Evolutionary conservation across 352 stramenopile genomes (phyloP), one percentile per base, ranked within the genome.

Genomic region (Pythium sukuiense): DNA sequence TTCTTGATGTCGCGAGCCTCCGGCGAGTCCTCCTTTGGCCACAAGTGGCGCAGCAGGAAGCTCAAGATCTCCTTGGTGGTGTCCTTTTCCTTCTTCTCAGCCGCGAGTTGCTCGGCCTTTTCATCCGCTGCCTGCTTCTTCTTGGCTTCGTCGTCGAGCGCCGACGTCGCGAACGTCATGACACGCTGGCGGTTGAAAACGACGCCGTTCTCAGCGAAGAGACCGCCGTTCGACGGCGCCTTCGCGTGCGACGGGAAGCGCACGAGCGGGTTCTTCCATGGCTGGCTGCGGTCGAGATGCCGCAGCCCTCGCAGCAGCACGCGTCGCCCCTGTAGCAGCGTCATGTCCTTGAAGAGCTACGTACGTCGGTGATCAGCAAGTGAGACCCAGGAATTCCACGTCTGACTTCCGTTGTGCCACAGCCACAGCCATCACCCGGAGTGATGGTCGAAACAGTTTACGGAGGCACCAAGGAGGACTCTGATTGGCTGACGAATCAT

Each of bases 1-100:
- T 67, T 46, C 67, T 89, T 88, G 65, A 86, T 73, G 9, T 74
- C 65, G 8, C 59, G 45, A 3, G 66, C 72, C 55, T 77, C 72
- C 2, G 26, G 20, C 20, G 64, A 69, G 18, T 77, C 55, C 33
- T 74, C 67, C 14, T 63, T 74, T 13, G 76, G 76, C 76, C 76
- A 83, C 49, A 83, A 61, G 32, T 83, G 72, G 56, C 64, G 26
- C 48, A 75, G 54, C 32, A 81, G 45, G 29, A 69, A 76, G 29
- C 53, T 67, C 45, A 81, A 45, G 20, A 81, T 79, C 56, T 79
- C 55, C 56, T 78, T 76, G 2, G 65, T 75, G 12, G 57, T 70
- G 57, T 70, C 67, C 46, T 69, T 69, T 11, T 72, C 60, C 13
- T 63, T 59, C 61, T 69, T 64, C 29, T 45, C 59, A 2, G 52